Percentiles rank a stretch among this genome's conserved stretches.
phyloP scores from a whole-genome alignment of 208 protist species.

The Trypanosoma lewisi region DNA sequence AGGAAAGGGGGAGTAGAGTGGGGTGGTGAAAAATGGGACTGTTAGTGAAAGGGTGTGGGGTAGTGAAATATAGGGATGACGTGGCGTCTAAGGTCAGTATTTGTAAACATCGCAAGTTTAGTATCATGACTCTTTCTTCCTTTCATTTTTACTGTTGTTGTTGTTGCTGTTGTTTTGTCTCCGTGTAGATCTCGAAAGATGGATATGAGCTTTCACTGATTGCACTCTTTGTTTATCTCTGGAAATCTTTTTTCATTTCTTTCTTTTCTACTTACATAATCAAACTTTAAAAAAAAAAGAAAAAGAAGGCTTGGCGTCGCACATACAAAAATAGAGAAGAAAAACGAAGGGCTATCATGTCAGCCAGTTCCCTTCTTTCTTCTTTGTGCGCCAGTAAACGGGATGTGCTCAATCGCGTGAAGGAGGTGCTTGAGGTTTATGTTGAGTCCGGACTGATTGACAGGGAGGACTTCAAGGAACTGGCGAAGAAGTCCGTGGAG shows the following conservation, averaged over 20 bases:
- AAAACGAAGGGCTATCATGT: not conserved
- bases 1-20: not conserved
- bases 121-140: constrained; percentile 5
- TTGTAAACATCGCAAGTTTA: not conserved
- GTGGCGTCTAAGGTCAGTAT: not conserved
- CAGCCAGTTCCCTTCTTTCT: not conserved
- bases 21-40: not conserved
- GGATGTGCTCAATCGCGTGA: constrained; percentile 68
- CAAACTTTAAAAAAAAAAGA: no score
- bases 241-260: no score
- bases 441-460: constrained; percentile 50
- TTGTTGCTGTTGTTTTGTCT: constrained; percentile 5
- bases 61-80: not conserved
- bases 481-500: constrained; percentile 49
- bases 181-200: no score
- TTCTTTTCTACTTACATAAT: no score
- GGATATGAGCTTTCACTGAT: no score
- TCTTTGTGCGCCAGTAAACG: constrained; percentile 52
- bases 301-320: no score
- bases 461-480: constrained; percentile 53
- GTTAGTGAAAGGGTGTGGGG: not conserved
- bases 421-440: constrained; percentile 45
- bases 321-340: not conserved
- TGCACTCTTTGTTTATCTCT: no score
- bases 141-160: constrained; percentile 18